Percentiles rank a stretch among this genome's conserved stretches.
phyloP scores from a whole-genome alignment of 2,329 filamentous ascomycete genomes.

The Falciphora oryzae region DNA sequence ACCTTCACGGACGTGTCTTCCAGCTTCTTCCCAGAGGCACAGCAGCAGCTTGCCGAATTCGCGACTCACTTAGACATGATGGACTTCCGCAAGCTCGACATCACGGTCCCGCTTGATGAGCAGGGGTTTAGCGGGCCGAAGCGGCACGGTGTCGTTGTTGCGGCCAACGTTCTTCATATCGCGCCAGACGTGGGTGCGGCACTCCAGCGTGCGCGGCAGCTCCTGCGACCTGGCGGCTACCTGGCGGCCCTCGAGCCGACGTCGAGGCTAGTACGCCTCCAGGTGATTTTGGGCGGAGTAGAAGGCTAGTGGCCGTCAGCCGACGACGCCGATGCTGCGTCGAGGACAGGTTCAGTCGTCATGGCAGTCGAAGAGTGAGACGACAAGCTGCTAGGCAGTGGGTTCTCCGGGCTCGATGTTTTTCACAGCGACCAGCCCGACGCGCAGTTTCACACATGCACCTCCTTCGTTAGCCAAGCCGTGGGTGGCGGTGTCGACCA shows the following conservation, averaged over 20 bases:
- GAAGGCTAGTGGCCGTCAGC: slow-evolving; percentile 28
- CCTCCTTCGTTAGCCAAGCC: slow-evolving; percentile 11
- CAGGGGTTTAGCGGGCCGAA: slow-evolving; percentile 22
- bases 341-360: slow-evolving; percentile 21
- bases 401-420: slow-evolving; percentile 22
- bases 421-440: slow-evolving; percentile 20
- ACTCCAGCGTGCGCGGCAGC: slow-evolving; percentile 20
- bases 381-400: slow-evolving; percentile 20
- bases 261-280: slow-evolving; percentile 22
- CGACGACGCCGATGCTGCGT: slow-evolving; percentile 16
- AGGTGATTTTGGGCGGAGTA: slow-evolving; percentile 25
- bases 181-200: slow-evolving; percentile 22
- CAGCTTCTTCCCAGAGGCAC: slow-evolving; percentile 6
- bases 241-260: slow-evolving; percentile 24
- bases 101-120: slow-evolving; percentile 19
- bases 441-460: slow-evolving; percentile 2
- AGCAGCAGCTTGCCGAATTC: slow-evolving; percentile 19
- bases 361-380: slow-evolving; percentile 24
- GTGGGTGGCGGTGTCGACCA: neutral
- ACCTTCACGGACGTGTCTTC: slow-evolving; percentile 11
- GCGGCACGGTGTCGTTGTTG: slow-evolving; percentile 24
- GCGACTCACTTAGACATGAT: slow-evolving; percentile 17
- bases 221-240: slow-evolving; percentile 26
- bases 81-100: slow-evolving; percentile 14
- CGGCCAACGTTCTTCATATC: slow-evolving; percentile 27